Evolutionary conservation across 1,139 yeast genomes (phyloP).

Genomic region (Saccharomyces pastorianus): DNA sequence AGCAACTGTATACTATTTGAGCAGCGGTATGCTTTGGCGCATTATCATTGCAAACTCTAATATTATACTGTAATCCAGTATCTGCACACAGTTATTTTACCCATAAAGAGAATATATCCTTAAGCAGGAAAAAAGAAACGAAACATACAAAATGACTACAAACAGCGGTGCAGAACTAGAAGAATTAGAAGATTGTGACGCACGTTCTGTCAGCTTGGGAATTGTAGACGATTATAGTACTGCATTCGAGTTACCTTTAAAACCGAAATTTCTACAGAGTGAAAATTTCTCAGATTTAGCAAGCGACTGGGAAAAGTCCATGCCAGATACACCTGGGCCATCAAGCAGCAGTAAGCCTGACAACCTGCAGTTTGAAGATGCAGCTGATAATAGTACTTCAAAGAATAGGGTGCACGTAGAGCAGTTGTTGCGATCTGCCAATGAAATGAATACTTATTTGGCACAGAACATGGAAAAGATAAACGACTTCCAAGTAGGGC

Average conservation of each 20-base stretch:
- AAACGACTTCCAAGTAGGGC: slow-evolving; percentile 18
- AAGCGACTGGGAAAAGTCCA: slow-evolving; percentile 7
- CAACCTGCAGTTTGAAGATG: neutral
- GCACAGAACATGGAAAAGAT: slow-evolving; percentile 25
- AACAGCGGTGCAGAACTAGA: neutral
- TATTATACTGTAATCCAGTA: no score
- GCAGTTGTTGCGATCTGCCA: slow-evolving; percentile 26
- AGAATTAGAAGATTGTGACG: neutral
- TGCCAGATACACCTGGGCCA: slow-evolving; percentile 6
- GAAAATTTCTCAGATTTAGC: slow-evolving; percentile 17
- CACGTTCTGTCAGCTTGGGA: neutral
- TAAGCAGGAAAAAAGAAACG: no score
- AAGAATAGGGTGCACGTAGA: slow-evolving; percentile 21
- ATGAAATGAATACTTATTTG: slow-evolving; percentile 23
- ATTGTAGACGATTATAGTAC: slow-evolving; percentile 7
- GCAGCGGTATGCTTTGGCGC: no score
- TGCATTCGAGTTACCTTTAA: slow-evolving; percentile 20
- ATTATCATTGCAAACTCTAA: no score
- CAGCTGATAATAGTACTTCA: neutral
- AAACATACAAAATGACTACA: neutral
- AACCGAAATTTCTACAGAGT: slow-evolving; percentile 10
- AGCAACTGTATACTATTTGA: neutral
- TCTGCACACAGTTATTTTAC: no score
- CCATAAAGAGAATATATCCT: no score
- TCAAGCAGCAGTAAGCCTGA: neutral